phyloP scores from a whole-genome alignment of 2,329 filamentous ascomycete genomes.

The Aspergillus eucalypticola region DNA sequence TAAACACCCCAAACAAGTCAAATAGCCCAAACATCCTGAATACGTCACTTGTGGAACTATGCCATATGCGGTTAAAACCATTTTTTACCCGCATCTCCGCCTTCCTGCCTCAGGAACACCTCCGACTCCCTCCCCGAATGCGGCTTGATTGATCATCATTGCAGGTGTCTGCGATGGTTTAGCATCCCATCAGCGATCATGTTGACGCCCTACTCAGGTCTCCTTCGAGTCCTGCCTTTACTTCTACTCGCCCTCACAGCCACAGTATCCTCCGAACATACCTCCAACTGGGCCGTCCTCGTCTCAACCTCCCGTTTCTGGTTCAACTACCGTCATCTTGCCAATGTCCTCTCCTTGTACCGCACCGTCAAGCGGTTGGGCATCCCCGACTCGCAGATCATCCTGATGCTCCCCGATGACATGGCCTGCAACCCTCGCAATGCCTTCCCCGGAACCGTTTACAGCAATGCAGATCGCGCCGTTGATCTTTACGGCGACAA shows the following conservation, averaged over 20 bases:
- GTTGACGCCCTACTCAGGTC: constrained; percentile 24
- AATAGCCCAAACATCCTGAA: not conserved
- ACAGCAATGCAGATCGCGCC: constrained; percentile 94
- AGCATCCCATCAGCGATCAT: constrained; percentile 25
- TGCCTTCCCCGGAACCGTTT: constrained; percentile 94
- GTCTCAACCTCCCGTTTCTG: constrained; percentile 98
- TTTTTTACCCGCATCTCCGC: constrained; percentile 1
- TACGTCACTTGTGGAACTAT: not conserved
- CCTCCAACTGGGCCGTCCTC: constrained; percentile 98
- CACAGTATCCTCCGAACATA: constrained; percentile 59
- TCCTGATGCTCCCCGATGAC: constrained; percentile 99
- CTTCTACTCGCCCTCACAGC: constrained; percentile 22
- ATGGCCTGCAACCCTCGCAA: constrained; percentile 99
- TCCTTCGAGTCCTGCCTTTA: constrained; percentile 29
- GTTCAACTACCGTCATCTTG: constrained; percentile 99
- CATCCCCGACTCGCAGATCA: constrained; percentile 98
- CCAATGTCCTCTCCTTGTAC: constrained; percentile 96
- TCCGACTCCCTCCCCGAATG: not conserved
- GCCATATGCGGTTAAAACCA: not conserved
- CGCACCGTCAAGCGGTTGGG: constrained; percentile 96
- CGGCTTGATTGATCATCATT: constrained; percentile 2
- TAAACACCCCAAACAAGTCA: no score
- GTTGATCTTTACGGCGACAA: constrained; percentile 98
- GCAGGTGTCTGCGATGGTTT: constrained; percentile 19
- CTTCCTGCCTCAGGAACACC: not conserved